Conservation (phyloP, 2,329 filamentous ascomycete species). For the Didymella lethalis region DNA sequence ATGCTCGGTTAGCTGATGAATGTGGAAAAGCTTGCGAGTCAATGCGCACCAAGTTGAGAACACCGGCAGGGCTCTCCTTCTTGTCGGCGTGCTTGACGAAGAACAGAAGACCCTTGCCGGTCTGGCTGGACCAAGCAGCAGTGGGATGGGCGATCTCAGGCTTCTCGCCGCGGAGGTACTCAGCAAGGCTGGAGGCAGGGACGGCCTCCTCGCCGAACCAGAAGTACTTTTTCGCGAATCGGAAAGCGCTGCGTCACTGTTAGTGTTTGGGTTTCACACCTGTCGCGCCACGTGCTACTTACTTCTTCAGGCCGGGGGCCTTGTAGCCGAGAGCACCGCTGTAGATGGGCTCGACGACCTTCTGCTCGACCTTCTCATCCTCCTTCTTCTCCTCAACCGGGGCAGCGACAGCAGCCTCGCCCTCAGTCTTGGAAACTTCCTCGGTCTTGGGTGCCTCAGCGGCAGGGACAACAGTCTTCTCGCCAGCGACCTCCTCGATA, state of each 20-base stretch:
- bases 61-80: constrained; percentile 80
- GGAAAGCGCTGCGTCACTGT: constrained; percentile 72
- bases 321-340: constrained; percentile 91
- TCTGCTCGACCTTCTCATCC: constrained; percentile 57
- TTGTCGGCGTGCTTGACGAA: constrained; percentile 83
- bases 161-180: constrained; percentile 91
- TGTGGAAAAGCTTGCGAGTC: background rate
- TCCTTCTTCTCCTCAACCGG: constrained; percentile 50
- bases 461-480: constrained; percentile 43
- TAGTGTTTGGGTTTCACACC: constrained; percentile 19
- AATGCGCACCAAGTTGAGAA: constrained; percentile 80
- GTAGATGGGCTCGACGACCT: constrained; percentile 71
- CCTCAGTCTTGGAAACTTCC: constrained; percentile 28
- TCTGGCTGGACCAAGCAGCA: constrained; percentile 89
- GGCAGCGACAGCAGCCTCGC: constrained; percentile 35
- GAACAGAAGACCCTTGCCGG: constrained; percentile 94
- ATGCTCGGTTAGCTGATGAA: constrained; percentile 44
- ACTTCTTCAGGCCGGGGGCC: constrained; percentile 89
- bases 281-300: constrained; percentile 53
- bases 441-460: constrained; percentile 50
- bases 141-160: constrained; percentile 77
- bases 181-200: constrained; percentile 74
- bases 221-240: constrained; percentile 93
- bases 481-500: constrained; percentile 54
- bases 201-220: constrained; percentile 70